phyloP scores from a whole-genome alignment of 371 early-diverging fungal species.

The Mucor ambiguus region DNA sequence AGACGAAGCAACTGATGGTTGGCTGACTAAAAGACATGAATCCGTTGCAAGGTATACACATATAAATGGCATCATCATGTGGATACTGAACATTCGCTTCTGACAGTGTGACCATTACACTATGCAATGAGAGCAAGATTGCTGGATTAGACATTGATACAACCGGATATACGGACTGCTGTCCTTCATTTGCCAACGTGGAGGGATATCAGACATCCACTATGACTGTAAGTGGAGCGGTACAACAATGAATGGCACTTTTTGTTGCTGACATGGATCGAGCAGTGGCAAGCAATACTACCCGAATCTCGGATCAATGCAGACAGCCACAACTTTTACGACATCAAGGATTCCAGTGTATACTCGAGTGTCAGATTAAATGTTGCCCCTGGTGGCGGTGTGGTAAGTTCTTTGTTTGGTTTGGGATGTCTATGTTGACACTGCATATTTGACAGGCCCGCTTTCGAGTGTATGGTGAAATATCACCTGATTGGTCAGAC shows the following conservation, averaged over 20 bases:
- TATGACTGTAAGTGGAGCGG: neutral
- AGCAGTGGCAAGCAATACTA: constrained; percentile 71
- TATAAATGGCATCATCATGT: neutral
- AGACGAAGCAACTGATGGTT: constrained; percentile 39
- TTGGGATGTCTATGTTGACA: neutral
- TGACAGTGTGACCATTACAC: constrained; percentile 62
- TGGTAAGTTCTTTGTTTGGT: constrained; percentile 40
- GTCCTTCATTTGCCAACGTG: constrained; percentile 40
- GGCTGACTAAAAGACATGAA: constrained; percentile 37
- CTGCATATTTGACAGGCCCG: constrained; percentile 50
- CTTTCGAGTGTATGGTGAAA: constrained; percentile 75
- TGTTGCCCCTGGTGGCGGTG: constrained; percentile 85
- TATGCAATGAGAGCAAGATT: constrained; percentile 74
- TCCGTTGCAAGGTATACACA: constrained; percentile 56
- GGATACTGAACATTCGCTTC: neutral
- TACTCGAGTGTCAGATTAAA: constrained; percentile 71
- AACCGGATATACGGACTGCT: constrained; percentile 74
- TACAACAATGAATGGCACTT: neutral
- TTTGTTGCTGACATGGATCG: neutral
- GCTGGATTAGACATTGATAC: constrained; percentile 85
- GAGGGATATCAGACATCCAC: constrained; percentile 7
- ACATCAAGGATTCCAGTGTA: constrained; percentile 23
- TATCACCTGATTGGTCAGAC: constrained; percentile 56
- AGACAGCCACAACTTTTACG: constrained; percentile 67
- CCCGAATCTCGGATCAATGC: constrained; percentile 58